Base-by-base conservation (phyloP, 768 basidiomycete species). In the Plicaturopsis crispa region DNA sequence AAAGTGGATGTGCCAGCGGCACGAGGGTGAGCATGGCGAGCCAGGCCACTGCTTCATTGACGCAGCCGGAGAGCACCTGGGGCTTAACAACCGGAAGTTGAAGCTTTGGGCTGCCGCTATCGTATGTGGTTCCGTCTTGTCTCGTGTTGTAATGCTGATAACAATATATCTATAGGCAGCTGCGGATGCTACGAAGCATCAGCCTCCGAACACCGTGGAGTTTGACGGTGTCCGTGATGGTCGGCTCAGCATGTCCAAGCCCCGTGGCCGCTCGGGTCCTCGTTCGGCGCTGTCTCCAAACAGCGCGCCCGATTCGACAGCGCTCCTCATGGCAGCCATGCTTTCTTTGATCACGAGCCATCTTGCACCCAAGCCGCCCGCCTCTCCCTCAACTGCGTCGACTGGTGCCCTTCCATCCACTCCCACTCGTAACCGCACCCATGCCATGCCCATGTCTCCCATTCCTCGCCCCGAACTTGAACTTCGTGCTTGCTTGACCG, bases 1-100 rank as follows among this genome's bases (percentile, higher is more conserved):
- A 13, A 39, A 42, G 21, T 50, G 47, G 44, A n/a, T 19, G 18
- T 52, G 51, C 35, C 38, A 39, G 23, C 36, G 23, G 14, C 51
- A 52, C 23, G 8, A 7, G n/a, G 45, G 49, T 6, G 51, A 52
- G 38, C 39, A 50, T 33, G 41, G 51, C 23, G 49, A 52, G 13
- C 21, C 38, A 3, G 47, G 49, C 6, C 40, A 39, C 22, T 52
- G 49, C 31, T 52, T 40, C 21, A 28, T 47, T 11, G 20, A 31
- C 14, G n/a, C 36, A 24, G 35, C 14, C 35, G 20, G 35, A 41
- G 20, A n/a, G n/a, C n/a, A n/a, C n/a, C n/a, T n/a, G n/a, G n/a
- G 44, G 12, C 35, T 48, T 12, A 48, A 44, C 33, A 40, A 31
- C 21, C 33, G 44, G 13, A 40, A 45, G 17, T 13, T 35, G 17